Evolutionary conservation across 768 basidiomycete species (phyloP), one percentile per base, ranked within the genome.

Genomic region (Terana coerulea): DNA sequence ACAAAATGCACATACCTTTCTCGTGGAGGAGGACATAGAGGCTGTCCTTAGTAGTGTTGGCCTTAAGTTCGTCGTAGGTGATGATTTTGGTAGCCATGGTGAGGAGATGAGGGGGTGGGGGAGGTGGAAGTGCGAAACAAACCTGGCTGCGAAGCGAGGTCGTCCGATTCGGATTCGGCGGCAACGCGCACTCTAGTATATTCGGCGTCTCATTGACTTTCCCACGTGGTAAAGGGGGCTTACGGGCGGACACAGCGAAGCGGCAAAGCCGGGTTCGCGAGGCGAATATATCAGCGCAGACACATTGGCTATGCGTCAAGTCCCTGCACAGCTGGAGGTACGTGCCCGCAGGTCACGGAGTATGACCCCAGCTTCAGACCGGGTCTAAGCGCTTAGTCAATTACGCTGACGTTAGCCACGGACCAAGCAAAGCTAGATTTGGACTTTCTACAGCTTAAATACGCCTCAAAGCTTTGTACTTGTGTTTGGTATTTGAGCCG

Each of bases 21-120:
- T 80, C 83, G 69, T 89, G 81, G 56, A 98, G 70, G 60, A 95
- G 81, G 66, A 95, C 69, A 71, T 83, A 95, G 60, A 97, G 73
- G 57, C 72, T 81, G 52, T 91, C 83, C 72, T 88, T 88, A 47
- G 76, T 74, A 59, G 71, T 79, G 78, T 95, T 80, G 47, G 76
- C 75, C 60, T 90, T 84, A 67, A 97, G 86, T 67, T 92, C 82
- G 35, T 88, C 86, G 67, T 75, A 69, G 58, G 83, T 81, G 65
- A 91, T 61, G 50, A 78, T 68, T 70, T 81, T 89, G 60, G 72
- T 67, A 62, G 65, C 49, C 67, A 67, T 54, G 51, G 56, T 44
- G 53, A 37, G 40, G 34, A 30, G 47, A 15, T 21, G 47, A 40
- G 19, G 44, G 35, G 37, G 14, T 26, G 49, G 47, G 30, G 24